These are phyloP conservation scores for Biscogniauxia mediterranea DNA, from an alignment of 2,329 filamentous ascomycete species.

Conservation along the genomic window DNA sequence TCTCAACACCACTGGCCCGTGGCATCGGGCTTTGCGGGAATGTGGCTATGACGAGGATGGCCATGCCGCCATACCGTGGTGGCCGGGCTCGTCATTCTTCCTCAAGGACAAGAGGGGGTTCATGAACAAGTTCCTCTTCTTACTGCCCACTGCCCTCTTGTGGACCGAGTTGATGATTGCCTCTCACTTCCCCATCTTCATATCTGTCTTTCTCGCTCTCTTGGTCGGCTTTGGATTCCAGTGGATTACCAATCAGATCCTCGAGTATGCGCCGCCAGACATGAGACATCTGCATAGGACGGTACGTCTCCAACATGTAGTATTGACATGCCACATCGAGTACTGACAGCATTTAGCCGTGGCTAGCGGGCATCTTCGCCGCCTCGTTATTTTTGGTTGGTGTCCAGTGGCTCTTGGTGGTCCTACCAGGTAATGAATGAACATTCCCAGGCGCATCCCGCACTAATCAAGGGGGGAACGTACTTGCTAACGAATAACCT, in stretches of 20 bases:
- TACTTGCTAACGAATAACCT: conserved; percentile 30
- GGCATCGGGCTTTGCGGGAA: conserved; percentile 79
- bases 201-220: conserved; percentile 71
- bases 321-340: neutral
- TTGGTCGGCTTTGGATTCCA: conserved; percentile 69
- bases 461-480: neutral
- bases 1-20: conserved; percentile 81
- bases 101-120: conserved; percentile 76
- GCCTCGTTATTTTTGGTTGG: conserved; percentile 80
- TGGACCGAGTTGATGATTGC: conserved; percentile 70
- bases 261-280: conserved; percentile 80
- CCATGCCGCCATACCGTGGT: conserved; percentile 65
- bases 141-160: conserved; percentile 80
- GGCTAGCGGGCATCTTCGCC: conserved; percentile 90
- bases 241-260: conserved; percentile 71
- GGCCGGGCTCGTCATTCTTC: conserved; percentile 70
- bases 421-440: conserved; percentile 64
- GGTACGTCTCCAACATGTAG: conserved; percentile 46
- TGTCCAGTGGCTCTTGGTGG: conserved; percentile 68
- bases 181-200: conserved; percentile 69
- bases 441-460: neutral
- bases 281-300: conserved; percentile 91
- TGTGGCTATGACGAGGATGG: conserved; percentile 81
- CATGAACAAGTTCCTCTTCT: conserved; percentile 81
- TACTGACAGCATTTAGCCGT: conserved; percentile 59